Evolutionary conservation across 257 asterid species (phyloP), one percentile per base, ranked within the genome.

Genomic region (Solanum neorickii): DNA sequence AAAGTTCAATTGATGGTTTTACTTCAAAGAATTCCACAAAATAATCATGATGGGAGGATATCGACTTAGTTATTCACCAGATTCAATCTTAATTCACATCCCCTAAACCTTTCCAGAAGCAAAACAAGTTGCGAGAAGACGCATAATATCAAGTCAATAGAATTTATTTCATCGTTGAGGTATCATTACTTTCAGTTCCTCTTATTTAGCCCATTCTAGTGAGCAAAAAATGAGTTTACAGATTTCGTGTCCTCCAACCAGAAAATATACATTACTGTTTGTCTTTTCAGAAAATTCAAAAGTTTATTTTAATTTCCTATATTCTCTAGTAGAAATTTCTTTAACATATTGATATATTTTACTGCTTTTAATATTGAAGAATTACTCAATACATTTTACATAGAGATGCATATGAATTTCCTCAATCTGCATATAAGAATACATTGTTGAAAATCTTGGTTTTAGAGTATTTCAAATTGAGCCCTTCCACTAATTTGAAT

Each of bases 311-410:
- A 3, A 0, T 29, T 29, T 69, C 14, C 1, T 18, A 14, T 13
- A 29, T 69, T 69, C 5, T 18, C 12, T 1, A 0, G 1, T 5
- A 7, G 23, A 29, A 9, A 69, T 14, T 29, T 29, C 21, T 13
- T 41, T 12, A n/a, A 41, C 4, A 76, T 42, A 21, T 76, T 8
- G 13, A 20, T 76, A 41, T 9, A n/a, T n/a, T 76, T 75, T 23
- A 31, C 46, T 23, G 37, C 13, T 39, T 42, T 31, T 31, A 31
- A 76, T 76, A 37, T 41, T 76, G 60, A 76, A 42, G 12, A 41
- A 3, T 42, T 76, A n/a, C 23, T 12, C 2, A 8, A 3, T 0
- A 73, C 1, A 2, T 9, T 4, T 33, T 31, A 31, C 0, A 0
- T 73, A 41, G 9, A 3, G 15, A 10, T 18, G 5, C 46, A 75